A percentile compares a stretch with the other conserved stretches of the same genome.
phyloP scores from a whole-genome alignment of 768 basidiomycete species.

The Boletus sp. region DNA sequence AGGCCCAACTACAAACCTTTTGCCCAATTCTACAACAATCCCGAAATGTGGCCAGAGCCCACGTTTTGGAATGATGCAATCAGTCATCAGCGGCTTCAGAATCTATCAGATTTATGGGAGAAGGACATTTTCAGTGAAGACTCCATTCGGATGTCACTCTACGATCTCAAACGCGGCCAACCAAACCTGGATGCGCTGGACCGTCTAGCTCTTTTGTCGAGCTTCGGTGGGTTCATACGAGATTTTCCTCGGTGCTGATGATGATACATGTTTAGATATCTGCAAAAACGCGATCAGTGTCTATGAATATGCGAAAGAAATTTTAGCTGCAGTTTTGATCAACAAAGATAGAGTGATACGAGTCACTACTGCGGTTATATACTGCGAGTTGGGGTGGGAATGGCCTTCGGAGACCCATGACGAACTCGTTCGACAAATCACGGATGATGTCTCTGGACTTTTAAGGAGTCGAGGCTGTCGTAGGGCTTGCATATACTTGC shows the following conservation, averaged over 20 bases:
- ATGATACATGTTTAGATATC: conserved; percentile 9
- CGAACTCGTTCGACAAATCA: conserved; percentile 4
- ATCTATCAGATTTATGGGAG: conserved; percentile 25
- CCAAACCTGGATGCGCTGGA: conserved; percentile 25
- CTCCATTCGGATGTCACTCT: conserved; percentile 16
- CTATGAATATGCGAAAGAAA: not conserved
- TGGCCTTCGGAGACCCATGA: conserved; percentile 10
- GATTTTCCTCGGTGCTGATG: not conserved
- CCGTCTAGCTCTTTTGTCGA: conserved; percentile 29
- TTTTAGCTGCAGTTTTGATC: conserved; percentile 13
- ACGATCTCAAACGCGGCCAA: conserved; percentile 15
- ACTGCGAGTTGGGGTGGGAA: conserved; percentile 26
- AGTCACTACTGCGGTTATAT: conserved; percentile 25
- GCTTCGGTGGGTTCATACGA: conserved; percentile 20
- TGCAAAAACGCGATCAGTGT: conserved; percentile 9
- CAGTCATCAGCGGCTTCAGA: conserved; percentile 20
- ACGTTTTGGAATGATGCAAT: conserved; percentile 31
- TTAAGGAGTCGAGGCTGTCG: conserved; percentile 11
- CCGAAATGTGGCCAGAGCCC: conserved; percentile 26
- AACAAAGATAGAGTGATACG: conserved; percentile 17
- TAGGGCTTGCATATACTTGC: conserved; percentile 29
- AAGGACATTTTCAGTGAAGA: conserved; percentile 28
- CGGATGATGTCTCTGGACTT: conserved; percentile 14
- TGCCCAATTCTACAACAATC: conserved; percentile 22
- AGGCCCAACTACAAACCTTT: conserved; percentile 29